These are phyloP conservation scores for Chrysosphaeria jannelii DNA, from an alignment of 2,329 filamentous ascomycete genomes.

Conservation along the genomic window DNA sequence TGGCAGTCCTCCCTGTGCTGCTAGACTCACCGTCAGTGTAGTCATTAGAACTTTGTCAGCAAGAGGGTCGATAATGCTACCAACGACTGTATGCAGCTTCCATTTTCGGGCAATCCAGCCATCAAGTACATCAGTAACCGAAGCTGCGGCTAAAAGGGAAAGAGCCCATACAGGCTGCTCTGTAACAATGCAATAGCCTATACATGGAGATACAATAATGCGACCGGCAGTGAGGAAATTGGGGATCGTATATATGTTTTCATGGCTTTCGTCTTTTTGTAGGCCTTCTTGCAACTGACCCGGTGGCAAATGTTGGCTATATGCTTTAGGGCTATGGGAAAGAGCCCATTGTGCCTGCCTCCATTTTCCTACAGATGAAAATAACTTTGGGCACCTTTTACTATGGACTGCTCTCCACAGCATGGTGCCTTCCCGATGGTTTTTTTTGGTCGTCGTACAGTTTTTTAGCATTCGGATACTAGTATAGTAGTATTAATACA, in stretches of 20 bases:
- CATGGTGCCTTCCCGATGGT: too few relatives aligned
- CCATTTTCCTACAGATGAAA: too few relatives aligned
- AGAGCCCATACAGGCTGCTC: slow-evolving; percentile 54
- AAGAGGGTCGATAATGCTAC: slow-evolving; percentile 85
- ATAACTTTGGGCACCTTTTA: too few relatives aligned
- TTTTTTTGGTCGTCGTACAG: too few relatives aligned
- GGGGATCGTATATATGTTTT: slow-evolving; percentile 93
- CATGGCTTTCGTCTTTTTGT: too few relatives aligned
- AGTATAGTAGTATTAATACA: too few relatives aligned
- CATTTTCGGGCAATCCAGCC: slow-evolving; percentile 77
- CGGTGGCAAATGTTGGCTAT: too few relatives aligned
- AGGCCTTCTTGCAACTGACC: too few relatives aligned
- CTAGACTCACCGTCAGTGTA: slow-evolving; percentile 58
- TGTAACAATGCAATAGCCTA: slow-evolving; percentile 71
- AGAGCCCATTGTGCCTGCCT: too few relatives aligned
- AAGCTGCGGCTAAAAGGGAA: slow-evolving; percentile 71
- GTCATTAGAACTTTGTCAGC: slow-evolving; percentile 95
- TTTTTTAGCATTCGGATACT: too few relatives aligned
- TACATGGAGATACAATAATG: slow-evolving; percentile 49
- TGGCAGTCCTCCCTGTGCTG: slow-evolving; percentile 54
- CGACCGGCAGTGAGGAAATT: slow-evolving; percentile 78
- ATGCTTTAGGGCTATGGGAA: too few relatives aligned
- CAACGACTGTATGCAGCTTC: slow-evolving; percentile 76
- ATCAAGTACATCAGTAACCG: slow-evolving; percentile 72
- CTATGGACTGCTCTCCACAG: too few relatives aligned